A percentile compares a stretch with the other conserved stretches of the same genome.
Conservation (phyloP, 176 grass and related monocot genomes). For the Microstegium vimineum region DNA sequence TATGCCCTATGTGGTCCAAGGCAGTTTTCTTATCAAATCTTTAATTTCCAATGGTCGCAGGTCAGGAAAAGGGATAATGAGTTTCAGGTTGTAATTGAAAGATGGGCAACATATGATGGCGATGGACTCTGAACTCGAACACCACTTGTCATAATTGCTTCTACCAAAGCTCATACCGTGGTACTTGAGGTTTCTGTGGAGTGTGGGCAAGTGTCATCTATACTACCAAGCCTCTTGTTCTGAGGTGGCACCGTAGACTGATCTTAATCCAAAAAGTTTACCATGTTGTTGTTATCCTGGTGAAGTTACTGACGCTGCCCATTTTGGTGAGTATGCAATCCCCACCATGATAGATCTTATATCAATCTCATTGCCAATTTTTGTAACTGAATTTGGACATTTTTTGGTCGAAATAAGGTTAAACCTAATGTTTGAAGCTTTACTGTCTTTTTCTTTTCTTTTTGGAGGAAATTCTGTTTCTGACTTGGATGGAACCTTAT, state of each 20-base stretch:
- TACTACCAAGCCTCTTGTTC: slow-evolving; percentile 2
- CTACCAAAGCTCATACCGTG: background rate
- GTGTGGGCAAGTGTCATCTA: background rate
- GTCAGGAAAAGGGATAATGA: slow-evolving; percentile 71
- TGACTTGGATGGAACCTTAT: background rate
- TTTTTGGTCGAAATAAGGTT: background rate
- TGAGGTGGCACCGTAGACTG: background rate
- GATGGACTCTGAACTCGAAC: slow-evolving; percentile 62
- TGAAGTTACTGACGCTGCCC: background rate
- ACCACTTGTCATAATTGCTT: background rate
- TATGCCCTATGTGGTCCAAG: background rate
- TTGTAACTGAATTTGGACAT: background rate
- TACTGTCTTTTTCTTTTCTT: background rate
- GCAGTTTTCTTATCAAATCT: background rate
- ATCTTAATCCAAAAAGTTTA: background rate
- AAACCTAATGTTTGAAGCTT: background rate
- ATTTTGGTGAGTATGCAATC: slow-evolving; percentile 19
- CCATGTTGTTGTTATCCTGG: background rate
- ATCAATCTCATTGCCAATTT: background rate
- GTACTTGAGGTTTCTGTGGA: slow-evolving; percentile 2
- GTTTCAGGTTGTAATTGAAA: slow-evolving; percentile 90
- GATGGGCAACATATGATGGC: slow-evolving; percentile 96
- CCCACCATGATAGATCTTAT: background rate
- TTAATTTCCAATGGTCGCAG: slow-evolving; percentile 34
- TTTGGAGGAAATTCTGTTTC: background rate